Conservation (phyloP, 2,329 filamentous ascomycete genomes). For the Fusarium sp. region DNA sequence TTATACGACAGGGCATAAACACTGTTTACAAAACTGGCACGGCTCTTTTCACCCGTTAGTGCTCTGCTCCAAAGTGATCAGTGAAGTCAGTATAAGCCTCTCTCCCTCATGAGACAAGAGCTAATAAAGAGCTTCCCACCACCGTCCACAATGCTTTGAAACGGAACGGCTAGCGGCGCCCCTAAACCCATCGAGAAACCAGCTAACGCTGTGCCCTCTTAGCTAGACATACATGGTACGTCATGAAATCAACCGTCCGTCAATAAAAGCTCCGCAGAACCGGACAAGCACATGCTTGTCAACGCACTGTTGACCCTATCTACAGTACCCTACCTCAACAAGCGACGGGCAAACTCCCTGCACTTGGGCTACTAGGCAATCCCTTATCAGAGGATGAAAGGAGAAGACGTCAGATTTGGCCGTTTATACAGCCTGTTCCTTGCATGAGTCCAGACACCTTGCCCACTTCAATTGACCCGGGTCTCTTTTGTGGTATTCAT, state of each 20-base stretch:
- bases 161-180: constrained; percentile 12
- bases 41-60: background rate
- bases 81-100: background rate
- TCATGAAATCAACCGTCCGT: background rate
- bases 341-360: background rate
- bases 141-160: background rate
- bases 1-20: too few relatives aligned
- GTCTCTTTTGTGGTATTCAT: background rate
- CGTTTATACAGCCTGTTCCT: background rate
- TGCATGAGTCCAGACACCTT: background rate
- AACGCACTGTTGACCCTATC: background rate
- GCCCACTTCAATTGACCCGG: background rate
- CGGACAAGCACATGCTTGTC: constrained; percentile 12
- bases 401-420: background rate
- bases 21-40: background rate
- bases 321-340: background rate
- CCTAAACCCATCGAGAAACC: background rate
- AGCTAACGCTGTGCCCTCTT: background rate
- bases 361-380: too few relatives aligned
- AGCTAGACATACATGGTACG: too few relatives aligned
- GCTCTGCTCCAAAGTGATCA: background rate
- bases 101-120: background rate
- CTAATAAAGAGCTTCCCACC: background rate
- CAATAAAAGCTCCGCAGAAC: background rate
- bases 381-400: background rate